Percentiles rank a stretch among this genome's conserved stretches.
Evolutionary conservation across 2,329 filamentous ascomycete species (phyloP).

Genomic region (Pseudogymnoascus sp.): DNA sequence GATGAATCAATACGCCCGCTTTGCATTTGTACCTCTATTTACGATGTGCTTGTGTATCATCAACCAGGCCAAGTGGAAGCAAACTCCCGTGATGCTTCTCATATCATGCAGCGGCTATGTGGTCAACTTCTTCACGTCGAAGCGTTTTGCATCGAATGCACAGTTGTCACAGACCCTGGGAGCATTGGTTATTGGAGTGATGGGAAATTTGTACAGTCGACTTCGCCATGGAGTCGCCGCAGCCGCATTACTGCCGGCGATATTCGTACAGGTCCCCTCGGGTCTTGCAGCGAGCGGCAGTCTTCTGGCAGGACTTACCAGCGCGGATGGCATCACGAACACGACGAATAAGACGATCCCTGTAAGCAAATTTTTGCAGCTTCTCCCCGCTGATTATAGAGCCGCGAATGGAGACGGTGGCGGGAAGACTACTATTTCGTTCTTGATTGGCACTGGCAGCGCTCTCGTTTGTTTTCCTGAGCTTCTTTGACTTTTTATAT

Average conservation of each 20-base stretch:
- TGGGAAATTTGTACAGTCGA: constrained; percentile 71
- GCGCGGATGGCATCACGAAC: constrained; percentile 47
- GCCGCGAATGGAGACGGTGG: background rate
- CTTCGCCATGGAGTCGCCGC: constrained; percentile 61
- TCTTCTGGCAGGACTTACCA: constrained; percentile 50
- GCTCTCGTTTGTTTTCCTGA: constrained; percentile 16
- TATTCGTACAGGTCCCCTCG: constrained; percentile 65
- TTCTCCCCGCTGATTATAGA: constrained; percentile 2
- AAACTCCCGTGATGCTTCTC: constrained; percentile 69
- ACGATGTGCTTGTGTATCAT: constrained; percentile 67
- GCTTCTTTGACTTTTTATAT: constrained; percentile 15
- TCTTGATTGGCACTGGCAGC: background rate
- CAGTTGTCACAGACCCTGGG: constrained; percentile 73
- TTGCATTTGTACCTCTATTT: constrained; percentile 69
- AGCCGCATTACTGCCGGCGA: constrained; percentile 77
- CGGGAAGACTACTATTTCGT: background rate
- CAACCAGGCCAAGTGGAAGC: constrained; percentile 76
- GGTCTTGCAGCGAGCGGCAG: constrained; percentile 56
- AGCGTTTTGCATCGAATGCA: constrained; percentile 60
- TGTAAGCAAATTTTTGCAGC: constrained; percentile 6
- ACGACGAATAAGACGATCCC: constrained; percentile 17
- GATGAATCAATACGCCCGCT: constrained; percentile 49
- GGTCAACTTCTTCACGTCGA: constrained; percentile 66
- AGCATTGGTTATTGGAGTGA: constrained; percentile 67
- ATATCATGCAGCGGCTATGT: constrained; percentile 70